Base-by-base conservation (phyloP, 306 rosid species). In the Fragaria ananassa region DNA sequence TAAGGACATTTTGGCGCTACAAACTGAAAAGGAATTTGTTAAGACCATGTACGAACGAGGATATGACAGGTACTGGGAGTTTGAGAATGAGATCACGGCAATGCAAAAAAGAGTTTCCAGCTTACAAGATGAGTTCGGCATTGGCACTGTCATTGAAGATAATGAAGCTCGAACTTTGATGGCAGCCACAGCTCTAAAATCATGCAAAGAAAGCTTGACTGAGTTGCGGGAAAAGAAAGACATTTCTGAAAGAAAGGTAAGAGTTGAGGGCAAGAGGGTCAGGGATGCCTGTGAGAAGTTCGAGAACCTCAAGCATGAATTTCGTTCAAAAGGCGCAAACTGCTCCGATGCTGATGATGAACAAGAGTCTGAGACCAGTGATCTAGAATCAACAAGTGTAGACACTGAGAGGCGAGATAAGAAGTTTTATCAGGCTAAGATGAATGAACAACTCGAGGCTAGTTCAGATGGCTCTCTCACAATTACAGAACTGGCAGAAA, bases 21-120 rank as follows among this genome's bases (percentile, higher is more conserved):
- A 96, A 62, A 96, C 99, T 0, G 98, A 92, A 81, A 89, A 90
- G 86, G 99, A 96, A 82, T 96, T 96, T 75, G 97, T 89, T 6
- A 88, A 90, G 85, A 84, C 93, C 81, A 74, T 86, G 82, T 91
- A 87, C 25, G 96, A 92, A 23, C 85, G 85, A 34, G 90, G 91
- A 21, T 88, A 88, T 56, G 87, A 84, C 15, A 91, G 86, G 76
- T 86, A 87, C 69, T 96, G 93, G 93, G 93, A 88, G 31, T 88
- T 96, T 49, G 98, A 96, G 78, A 76, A 78, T 41, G 79, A 79
- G 77, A 87, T 96, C 68, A 77, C 81, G 2, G 83, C 66, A 58
- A 92, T 85, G 87, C 97, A 96, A 5, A 88, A 88, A 77, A 86
- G 80, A 70, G 91, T 92, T 64, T 42, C 84, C 60, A 70, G 53